phyloP scores from a whole-genome alignment of 768 basidiomycete species.

The Pleurotus pulmonarius region DNA sequence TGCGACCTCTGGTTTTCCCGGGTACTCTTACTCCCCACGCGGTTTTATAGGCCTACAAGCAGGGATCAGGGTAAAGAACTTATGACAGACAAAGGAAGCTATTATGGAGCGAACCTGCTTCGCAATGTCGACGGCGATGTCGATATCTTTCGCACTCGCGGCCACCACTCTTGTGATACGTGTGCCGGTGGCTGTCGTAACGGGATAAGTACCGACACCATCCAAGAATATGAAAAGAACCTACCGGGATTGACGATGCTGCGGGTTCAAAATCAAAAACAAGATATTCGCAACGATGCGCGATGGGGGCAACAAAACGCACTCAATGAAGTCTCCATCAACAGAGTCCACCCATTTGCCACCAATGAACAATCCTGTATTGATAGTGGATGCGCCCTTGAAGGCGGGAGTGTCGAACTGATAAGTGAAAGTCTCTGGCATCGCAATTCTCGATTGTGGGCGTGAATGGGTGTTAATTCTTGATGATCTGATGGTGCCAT shows the following conservation, averaged over 20 bases:
- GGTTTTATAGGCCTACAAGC: conserved; percentile 46
- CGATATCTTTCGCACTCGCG: conserved; percentile 68
- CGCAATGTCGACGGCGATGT: conserved; percentile 68
- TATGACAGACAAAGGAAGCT: conserved; percentile 24
- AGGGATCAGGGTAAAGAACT: conserved; percentile 7
- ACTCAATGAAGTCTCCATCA: conserved; percentile 66
- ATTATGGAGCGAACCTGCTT: conserved; percentile 32
- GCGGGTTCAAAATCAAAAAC: conserved; percentile 8
- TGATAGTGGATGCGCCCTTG: conserved; percentile 42
- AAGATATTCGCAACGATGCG: not conserved
- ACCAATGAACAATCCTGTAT: conserved; percentile 68
- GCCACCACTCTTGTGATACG: conserved; percentile 52
- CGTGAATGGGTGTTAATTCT: not conserved
- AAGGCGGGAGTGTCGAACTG: conserved; percentile 36
- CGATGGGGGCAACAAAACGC: conserved; percentile 19
- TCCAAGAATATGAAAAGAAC: conserved; percentile 8
- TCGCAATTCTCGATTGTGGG: conserved; percentile 15
- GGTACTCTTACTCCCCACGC: conserved; percentile 65
- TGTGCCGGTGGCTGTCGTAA: conserved; percentile 55
- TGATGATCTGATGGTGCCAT: not conserved
- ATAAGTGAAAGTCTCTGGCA: conserved; percentile 40
- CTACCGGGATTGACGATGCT: conserved; percentile 59
- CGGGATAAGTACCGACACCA: not conserved
- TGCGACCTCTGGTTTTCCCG: conserved; percentile 46
- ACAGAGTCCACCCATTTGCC: conserved; percentile 62